These are phyloP conservation scores for Candida vartiovaarae DNA, from an alignment of 805 yeast species.

Conservation along the genomic window DNA sequence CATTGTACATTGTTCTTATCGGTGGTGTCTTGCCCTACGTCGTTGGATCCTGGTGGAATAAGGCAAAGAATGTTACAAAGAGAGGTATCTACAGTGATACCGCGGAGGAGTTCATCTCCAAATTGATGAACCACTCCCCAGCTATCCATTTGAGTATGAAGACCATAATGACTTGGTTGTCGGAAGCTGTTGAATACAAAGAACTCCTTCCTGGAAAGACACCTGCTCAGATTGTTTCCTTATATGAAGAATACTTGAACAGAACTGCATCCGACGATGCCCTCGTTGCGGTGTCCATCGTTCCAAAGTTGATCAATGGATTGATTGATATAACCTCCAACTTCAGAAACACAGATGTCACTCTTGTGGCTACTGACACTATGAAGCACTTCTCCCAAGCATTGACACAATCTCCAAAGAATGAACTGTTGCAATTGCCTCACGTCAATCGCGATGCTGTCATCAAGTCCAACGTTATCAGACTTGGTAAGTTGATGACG, in stretches of 20 bases:
- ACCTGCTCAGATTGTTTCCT: slow-evolving; percentile 39
- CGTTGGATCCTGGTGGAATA: slow-evolving; percentile 89
- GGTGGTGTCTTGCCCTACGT: slow-evolving; percentile 73
- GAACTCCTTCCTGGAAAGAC: slow-evolving; percentile 31
- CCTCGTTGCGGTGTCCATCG: slow-evolving; percentile 50
- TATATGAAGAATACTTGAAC: slow-evolving; percentile 52
- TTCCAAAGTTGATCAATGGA: slow-evolving; percentile 62
- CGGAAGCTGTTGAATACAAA: slow-evolving; percentile 60
- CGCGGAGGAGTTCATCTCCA: slow-evolving; percentile 71
- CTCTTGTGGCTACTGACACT: slow-evolving; percentile 54
- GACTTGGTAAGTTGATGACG: slow-evolving; percentile 64
- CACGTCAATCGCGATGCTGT: slow-evolving; percentile 48
- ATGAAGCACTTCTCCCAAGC: slow-evolving; percentile 74
- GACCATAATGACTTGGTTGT: slow-evolving; percentile 50
- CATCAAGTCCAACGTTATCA: slow-evolving; percentile 37
- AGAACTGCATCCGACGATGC: slow-evolving; percentile 36
- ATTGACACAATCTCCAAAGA: slow-evolving; percentile 44
- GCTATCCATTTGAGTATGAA: slow-evolving; percentile 52
- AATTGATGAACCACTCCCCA: slow-evolving; percentile 68
- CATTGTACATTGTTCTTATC: slow-evolving; percentile 60
- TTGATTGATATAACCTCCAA: slow-evolving; percentile 74
- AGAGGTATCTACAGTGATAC: slow-evolving; percentile 78
- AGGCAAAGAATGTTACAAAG: slow-evolving; percentile 71
- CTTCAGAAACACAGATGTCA: slow-evolving; percentile 67
- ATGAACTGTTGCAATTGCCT: slow-evolving; percentile 78